Evolutionary conservation across 106 monocot species (phyloP).

Genomic region (Amphibolis antarctica): DNA sequence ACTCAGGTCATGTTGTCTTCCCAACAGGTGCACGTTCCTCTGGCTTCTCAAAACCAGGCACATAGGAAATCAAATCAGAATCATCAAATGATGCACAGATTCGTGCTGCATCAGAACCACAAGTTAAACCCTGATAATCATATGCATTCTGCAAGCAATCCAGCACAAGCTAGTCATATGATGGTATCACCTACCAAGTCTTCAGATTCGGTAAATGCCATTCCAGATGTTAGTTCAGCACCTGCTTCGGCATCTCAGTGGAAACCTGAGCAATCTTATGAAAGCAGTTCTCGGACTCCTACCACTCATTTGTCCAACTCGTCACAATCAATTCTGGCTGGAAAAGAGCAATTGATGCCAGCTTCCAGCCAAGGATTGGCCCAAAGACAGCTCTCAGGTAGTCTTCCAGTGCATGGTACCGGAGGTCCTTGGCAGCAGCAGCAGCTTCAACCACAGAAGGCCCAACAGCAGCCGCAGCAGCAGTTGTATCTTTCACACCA

Average conservation of each 20-base stretch:
- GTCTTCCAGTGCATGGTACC: slow-evolving; percentile 32
- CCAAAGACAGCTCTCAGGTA: slow-evolving; percentile 43
- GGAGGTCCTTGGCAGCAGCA: slow-evolving; percentile 53
- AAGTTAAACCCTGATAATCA: slow-evolving; percentile 36
- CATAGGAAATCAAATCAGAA: slow-evolving; percentile 36
- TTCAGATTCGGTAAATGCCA: slow-evolving; percentile 27
- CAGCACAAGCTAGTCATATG: slow-evolving; percentile 27
- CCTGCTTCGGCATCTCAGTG: slow-evolving; percentile 30
- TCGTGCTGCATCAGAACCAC: slow-evolving; percentile 42
- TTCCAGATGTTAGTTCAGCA: slow-evolving; percentile 7
- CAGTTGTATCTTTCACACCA: slow-evolving; percentile 17
- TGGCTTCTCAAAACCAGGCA: slow-evolving; percentile 33
- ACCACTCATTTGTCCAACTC: slow-evolving; percentile 18
- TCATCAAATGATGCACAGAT: slow-evolving; percentile 36
- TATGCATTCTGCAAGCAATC: slow-evolving; percentile 18
- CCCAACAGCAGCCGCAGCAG: slow-evolving; percentile 21
- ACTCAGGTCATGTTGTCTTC: slow-evolving; percentile 18
- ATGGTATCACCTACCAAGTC: slow-evolving; percentile 16
- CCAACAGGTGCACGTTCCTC: slow-evolving; percentile 33
- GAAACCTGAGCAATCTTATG: slow-evolving; percentile 45
- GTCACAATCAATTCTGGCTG: slow-evolving; percentile 29
- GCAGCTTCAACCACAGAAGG: slow-evolving; percentile 10
- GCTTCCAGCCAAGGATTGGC: slow-evolving; percentile 28
- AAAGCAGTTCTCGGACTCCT: slow-evolving; percentile 14
- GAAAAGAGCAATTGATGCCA: slow-evolving; percentile 17